These are phyloP conservation scores for Penicillium samsonianum DNA, from an alignment of 495 filamentous ascomycete species.

Conservation along the genomic window DNA sequence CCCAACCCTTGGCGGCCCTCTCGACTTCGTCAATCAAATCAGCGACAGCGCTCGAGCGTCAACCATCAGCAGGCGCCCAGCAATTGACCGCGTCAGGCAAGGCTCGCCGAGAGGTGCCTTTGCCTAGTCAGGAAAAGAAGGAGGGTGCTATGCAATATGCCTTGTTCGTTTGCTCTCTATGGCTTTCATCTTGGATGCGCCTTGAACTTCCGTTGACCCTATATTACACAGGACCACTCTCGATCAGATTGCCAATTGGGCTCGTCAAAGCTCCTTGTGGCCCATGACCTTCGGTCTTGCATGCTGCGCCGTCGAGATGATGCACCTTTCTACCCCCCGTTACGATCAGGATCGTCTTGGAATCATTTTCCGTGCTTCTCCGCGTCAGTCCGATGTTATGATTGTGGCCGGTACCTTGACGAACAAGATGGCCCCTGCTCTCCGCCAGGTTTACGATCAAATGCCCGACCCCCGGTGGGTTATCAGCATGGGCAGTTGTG, in stretches of 20 bases:
- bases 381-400: conserved; percentile 96
- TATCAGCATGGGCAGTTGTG: conserved; percentile 90
- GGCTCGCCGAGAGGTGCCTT: conserved; percentile 71
- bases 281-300: conserved; percentile 98
- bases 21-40: conserved; percentile 46
- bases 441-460: conserved; percentile 95
- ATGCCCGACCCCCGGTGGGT: conserved; percentile 98
- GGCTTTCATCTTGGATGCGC: not conserved
- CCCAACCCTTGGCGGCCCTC: conserved; percentile 37
- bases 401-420: conserved; percentile 95
- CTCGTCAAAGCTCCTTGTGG: conserved; percentile 89
- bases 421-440: conserved; percentile 96
- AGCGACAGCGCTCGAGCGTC: conserved; percentile 47
- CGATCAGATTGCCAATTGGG: conserved; percentile 93
- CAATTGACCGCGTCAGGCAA: conserved; percentile 52
- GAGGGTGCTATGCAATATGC: conserved; percentile 97
- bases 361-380: conserved; percentile 96
- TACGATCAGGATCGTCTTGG: conserved; percentile 96
- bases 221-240: conserved; percentile 71
- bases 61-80: conserved; percentile 38
- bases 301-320: conserved; percentile 98
- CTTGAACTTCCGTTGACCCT: conserved; percentile 13
- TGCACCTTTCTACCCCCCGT: conserved; percentile 93
- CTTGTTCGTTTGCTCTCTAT: conserved; percentile 62
- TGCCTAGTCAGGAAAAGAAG: conserved; percentile 89